Evolutionary conservation across 2,329 filamentous ascomycete species (phyloP).

Genomic region (Cordyceps fumosorosea): DNA sequence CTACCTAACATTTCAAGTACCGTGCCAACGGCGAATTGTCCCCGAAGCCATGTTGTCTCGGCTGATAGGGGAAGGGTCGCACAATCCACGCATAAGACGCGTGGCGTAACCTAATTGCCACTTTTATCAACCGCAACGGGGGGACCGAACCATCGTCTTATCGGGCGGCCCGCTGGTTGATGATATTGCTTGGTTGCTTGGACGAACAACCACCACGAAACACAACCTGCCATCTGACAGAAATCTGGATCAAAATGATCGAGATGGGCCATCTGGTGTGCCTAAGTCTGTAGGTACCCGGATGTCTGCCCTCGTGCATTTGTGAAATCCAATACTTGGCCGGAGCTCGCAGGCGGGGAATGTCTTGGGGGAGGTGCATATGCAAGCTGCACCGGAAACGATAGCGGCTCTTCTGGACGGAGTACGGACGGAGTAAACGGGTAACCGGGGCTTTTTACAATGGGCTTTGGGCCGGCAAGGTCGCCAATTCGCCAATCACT

Average conservation of each 20-base stretch:
- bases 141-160: background rate
- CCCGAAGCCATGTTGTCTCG: background rate
- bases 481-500: background rate
- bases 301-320: background rate
- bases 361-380: background rate
- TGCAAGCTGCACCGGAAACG: background rate
- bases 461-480: background rate
- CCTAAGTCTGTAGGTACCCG: background rate
- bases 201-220: no score
- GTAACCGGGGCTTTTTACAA: background rate
- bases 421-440: background rate
- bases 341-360: background rate
- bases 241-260: no score
- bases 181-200: no score
- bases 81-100: background rate
- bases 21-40: background rate
- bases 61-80: background rate
- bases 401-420: background rate
- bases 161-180: background rate
- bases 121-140: background rate
- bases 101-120: background rate
- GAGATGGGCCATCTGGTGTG: no score
- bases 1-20: background rate
- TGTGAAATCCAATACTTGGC: background rate
- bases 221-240: no score